A percentile compares a stretch with the other conserved stretches of the same genome.
Conservation (phyloP, 78 protist species). For the Cavenderia fasciculata region DNA sequence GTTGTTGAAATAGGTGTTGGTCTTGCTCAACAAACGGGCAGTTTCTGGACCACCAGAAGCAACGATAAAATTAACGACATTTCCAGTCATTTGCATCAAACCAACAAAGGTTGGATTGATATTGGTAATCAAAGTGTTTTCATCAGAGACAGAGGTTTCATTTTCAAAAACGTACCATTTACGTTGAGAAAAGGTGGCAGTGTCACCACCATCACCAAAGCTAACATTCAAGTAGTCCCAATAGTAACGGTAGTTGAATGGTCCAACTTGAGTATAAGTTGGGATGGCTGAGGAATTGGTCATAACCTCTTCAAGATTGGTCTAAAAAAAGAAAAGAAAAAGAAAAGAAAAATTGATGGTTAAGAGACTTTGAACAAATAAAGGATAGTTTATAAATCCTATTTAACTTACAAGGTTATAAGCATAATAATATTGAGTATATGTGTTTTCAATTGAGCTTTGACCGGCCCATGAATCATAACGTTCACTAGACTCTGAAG, state of each 20-base stretch:
- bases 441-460: constrained; percentile 21
- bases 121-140: constrained; percentile 32
- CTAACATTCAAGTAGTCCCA: constrained; percentile 16
- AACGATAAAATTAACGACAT: background rate
- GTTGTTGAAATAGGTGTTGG: too few species aligned
- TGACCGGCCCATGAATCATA: constrained; percentile 51
- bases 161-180: background rate
- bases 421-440: constrained; percentile 46
- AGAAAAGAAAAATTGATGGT: background rate
- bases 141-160: background rate
- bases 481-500: constrained; percentile 20
- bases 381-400: background rate
- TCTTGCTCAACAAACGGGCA: too few species aligned
- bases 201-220: constrained; percentile 40
- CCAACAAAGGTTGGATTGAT: constrained; percentile 37
- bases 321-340: background rate
- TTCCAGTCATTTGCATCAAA: background rate
- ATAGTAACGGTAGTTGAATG: constrained; percentile 48
- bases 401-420: constrained; percentile 44
- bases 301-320: constrained; percentile 30
- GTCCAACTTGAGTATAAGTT: constrained; percentile 31
- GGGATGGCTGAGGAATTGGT: constrained; percentile 9
- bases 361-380: background rate
- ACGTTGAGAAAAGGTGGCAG: constrained; percentile 6
- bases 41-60: background rate